Conservation (phyloP, 2,329 filamentous ascomycete species). For the Metarhizium robertsii region DNA sequence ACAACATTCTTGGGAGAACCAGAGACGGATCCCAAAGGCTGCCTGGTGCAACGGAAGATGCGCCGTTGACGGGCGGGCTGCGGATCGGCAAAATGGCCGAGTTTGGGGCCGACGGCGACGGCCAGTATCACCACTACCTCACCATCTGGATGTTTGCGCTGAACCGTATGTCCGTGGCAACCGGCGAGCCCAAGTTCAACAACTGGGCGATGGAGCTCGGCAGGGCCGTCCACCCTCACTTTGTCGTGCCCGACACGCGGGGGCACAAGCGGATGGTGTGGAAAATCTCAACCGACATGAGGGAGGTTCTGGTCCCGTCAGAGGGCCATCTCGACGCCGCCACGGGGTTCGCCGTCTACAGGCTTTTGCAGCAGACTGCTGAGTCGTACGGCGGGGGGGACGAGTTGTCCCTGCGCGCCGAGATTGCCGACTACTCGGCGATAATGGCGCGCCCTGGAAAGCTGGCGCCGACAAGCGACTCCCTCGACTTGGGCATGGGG, state of each 20-base stretch:
- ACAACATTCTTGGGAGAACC: slow-evolving; percentile 41
- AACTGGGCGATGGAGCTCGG: slow-evolving; percentile 41
- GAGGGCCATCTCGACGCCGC: slow-evolving; percentile 49
- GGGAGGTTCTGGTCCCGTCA: slow-evolving; percentile 33
- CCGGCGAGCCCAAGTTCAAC: slow-evolving; percentile 36
- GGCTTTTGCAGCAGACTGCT: slow-evolving; percentile 35
- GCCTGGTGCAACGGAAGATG: slow-evolving; percentile 38
- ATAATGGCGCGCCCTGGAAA: slow-evolving; percentile 33
- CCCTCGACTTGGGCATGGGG: slow-evolving; percentile 50
- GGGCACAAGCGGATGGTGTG: slow-evolving; percentile 35
- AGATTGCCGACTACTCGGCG: slow-evolving; percentile 42
- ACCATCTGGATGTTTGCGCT: slow-evolving; percentile 56
- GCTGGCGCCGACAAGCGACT: slow-evolving; percentile 35
- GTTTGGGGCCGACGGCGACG: slow-evolving; percentile 41
- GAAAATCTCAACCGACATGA: slow-evolving; percentile 44
- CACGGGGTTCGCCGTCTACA: slow-evolving; percentile 42
- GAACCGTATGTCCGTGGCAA: slow-evolving; percentile 40
- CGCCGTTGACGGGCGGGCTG: slow-evolving; percentile 44
- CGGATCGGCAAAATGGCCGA: slow-evolving; percentile 47
- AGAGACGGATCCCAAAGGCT: slow-evolving; percentile 37
- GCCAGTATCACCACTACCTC: slow-evolving; percentile 53
- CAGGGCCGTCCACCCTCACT: slow-evolving; percentile 40
- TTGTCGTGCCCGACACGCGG: slow-evolving; percentile 26
- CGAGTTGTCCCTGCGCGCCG: slow-evolving; percentile 24
- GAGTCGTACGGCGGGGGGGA: slow-evolving; percentile 9